Conservation (phyloP, 257 asterid species). For the Solanum corneliomulleri region DNA sequence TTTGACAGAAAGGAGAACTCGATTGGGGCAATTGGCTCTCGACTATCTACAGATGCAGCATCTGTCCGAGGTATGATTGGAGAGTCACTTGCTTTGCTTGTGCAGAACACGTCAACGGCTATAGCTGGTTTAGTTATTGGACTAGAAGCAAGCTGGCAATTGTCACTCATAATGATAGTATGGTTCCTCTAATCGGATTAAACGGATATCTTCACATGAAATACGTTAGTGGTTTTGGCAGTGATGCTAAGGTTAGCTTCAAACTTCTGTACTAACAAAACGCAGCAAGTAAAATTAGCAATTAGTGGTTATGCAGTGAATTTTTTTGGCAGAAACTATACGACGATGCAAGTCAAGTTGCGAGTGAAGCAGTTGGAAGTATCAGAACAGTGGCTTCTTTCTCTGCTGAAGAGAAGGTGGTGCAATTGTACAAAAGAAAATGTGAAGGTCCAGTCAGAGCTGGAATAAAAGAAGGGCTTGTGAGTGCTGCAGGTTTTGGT, state of each 20-base stretch:
- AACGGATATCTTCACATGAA: constrained; percentile 55
- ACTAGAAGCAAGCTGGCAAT: constrained; percentile 60
- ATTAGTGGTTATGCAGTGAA: not conserved
- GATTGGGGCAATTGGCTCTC: constrained; percentile 9
- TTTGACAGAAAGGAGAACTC: constrained; percentile 5
- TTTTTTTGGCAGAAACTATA: constrained; percentile 42
- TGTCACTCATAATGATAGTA: constrained; percentile 61
- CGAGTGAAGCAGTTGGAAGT: constrained; percentile 80
- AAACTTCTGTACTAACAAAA: constrained; percentile 22
- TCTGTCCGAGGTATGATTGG: constrained; percentile 67
- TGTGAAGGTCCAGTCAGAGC: constrained; percentile 64
- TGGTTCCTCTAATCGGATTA: constrained; percentile 56
- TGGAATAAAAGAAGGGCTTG: constrained; percentile 61
- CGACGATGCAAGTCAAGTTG: constrained; percentile 87
- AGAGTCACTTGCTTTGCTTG: constrained; percentile 77
- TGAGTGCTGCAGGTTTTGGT: constrained; percentile 77
- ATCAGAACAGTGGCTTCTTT: constrained; percentile 84
- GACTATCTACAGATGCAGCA: constrained; percentile 42
- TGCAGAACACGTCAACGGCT: constrained; percentile 63
- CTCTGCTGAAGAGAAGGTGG: constrained; percentile 79
- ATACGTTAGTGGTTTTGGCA: constrained; percentile 67
- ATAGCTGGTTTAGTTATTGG: constrained; percentile 57
- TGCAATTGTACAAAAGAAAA: constrained; percentile 54
- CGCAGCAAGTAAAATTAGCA: constrained; percentile 17
- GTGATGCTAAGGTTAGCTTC: constrained; percentile 64